Percentiles rank a stretch among this genome's conserved stretches.
Conservation (phyloP, 2,329 filamentous ascomycete species). For the Exophiala sideris region DNA sequence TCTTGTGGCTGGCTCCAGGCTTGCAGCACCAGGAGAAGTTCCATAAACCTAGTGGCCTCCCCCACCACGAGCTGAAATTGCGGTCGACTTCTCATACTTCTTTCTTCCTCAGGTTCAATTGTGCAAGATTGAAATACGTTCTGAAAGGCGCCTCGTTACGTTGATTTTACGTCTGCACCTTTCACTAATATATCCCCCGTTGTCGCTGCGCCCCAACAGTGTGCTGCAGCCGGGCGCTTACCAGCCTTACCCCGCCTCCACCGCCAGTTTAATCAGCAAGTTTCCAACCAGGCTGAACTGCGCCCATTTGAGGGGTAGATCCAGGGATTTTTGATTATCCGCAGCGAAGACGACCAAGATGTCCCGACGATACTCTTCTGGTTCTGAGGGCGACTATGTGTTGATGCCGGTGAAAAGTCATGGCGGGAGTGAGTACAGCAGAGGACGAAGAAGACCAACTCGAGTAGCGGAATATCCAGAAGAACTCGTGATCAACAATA, state of each 20-base stretch:
- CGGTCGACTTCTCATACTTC: background rate
- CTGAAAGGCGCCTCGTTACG: background rate
- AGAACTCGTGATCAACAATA: constrained; percentile 23
- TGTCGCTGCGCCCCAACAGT: background rate
- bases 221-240: constrained; percentile 1
- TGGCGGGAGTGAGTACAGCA: constrained; percentile 17
- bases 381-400: constrained; percentile 21
- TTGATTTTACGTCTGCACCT: background rate
- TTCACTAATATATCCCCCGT: background rate
- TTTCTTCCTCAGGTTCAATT: background rate
- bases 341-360: background rate
- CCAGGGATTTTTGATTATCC: background rate
- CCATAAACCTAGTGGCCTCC: constrained; percentile 16
- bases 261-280: background rate
- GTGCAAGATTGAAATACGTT: background rate
- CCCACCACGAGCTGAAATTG: constrained; percentile 17
- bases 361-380: constrained; percentile 12
- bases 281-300: constrained; percentile 2
- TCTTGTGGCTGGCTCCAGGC: constrained; percentile 11
- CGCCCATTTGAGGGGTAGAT: background rate
- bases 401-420: constrained; percentile 23
- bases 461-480: constrained; percentile 3
- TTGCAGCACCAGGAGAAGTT: constrained; percentile 6
- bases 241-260: constrained; percentile 13
- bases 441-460: constrained; percentile 10